Percentiles rank a stretch among this genome's conserved stretches.
Evolutionary conservation across 139 green algal species (phyloP).

Genomic region (Volvox africanus): DNA sequence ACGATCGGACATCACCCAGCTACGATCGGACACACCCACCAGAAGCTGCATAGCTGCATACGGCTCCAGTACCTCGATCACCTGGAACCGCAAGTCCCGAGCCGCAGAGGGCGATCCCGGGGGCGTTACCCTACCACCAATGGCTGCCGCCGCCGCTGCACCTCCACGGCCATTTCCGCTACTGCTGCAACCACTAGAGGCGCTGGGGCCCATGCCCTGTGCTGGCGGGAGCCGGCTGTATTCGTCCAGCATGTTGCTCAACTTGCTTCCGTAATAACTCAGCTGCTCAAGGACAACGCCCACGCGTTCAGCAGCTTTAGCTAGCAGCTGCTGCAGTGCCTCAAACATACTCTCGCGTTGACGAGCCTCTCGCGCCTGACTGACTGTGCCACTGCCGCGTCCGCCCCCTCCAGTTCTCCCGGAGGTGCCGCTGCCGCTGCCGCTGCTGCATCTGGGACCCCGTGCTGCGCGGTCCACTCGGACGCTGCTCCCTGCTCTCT

Average conservation of each 20-base stretch:
- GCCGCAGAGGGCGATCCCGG: background rate
- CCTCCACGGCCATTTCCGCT: background rate
- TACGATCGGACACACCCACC: background rate
- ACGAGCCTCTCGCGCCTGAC: background rate
- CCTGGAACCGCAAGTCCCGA: constrained; percentile 19
- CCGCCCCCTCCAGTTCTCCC: background rate
- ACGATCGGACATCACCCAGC: too few species aligned
- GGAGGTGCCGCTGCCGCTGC: background rate
- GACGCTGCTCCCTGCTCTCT: background rate
- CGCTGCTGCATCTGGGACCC: background rate
- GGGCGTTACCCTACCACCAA: too few species aligned
- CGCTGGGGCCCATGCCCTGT: too few species aligned
- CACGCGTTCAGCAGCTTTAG: background rate
- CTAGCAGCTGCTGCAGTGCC: constrained; percentile 15
- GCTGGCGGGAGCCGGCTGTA: background rate
- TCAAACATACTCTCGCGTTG: constrained; percentile 5
- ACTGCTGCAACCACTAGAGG: background rate
- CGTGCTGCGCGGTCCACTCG: background rate
- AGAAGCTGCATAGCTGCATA: constrained; percentile 40
- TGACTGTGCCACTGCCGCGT: background rate
- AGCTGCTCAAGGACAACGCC: constrained; percentile 29
- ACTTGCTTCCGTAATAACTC: background rate
- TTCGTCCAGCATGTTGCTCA: background rate
- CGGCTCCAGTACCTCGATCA: constrained; percentile 22
- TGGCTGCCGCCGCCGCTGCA: background rate